Evolutionary conservation across 1,139 yeast genomes (phyloP).

Genomic region (Candida gigantensis): DNA sequence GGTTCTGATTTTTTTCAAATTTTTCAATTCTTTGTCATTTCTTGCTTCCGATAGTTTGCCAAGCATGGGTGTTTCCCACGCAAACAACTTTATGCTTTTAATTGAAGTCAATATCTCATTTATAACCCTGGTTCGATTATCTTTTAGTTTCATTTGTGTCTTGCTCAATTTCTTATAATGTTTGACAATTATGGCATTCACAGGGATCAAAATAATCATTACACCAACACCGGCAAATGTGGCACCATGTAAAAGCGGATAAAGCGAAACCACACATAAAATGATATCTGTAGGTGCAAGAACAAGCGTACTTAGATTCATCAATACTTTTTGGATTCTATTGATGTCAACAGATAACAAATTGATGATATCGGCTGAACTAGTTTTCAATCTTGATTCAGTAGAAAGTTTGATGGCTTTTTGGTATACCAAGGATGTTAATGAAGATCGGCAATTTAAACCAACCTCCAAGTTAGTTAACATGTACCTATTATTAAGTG

Average conservation of each 20-base stretch:
- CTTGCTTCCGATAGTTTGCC: slow-evolving; percentile 28
- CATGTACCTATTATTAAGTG: slow-evolving; percentile 53
- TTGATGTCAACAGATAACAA: slow-evolving; percentile 35
- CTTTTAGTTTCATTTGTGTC: slow-evolving; percentile 65
- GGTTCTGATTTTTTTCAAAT: slow-evolving; percentile 25
- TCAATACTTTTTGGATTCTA: slow-evolving; percentile 23
- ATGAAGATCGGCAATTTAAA: slow-evolving; percentile 51
- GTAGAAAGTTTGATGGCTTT: slow-evolving; percentile 33
- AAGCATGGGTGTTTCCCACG: slow-evolving; percentile 39
- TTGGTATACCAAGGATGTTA: slow-evolving; percentile 49
- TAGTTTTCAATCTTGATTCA: slow-evolving; percentile 27
- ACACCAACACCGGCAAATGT: slow-evolving; percentile 31
- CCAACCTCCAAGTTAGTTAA: slow-evolving; percentile 54
- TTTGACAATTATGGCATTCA: slow-evolving; percentile 40
- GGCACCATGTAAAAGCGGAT: slow-evolving; percentile 31
- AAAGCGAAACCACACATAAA: slow-evolving; percentile 25
- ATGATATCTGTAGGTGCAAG: slow-evolving; percentile 28
- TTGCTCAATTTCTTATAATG: slow-evolving; percentile 51
- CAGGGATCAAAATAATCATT: slow-evolving; percentile 29
- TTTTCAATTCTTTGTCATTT: slow-evolving; percentile 30
- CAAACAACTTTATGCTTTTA: slow-evolving; percentile 35
- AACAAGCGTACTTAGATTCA: slow-evolving; percentile 25
- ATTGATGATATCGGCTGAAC: slow-evolving; percentile 37
- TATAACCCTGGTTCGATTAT: slow-evolving; percentile 32
- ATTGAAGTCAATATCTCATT: slow-evolving; percentile 36